A percentile compares a stretch with the other conserved stretches of the same genome.
Evolutionary conservation across 2,329 filamentous ascomycete genomes (phyloP).

Genomic region (Nigrospora oryzae): DNA sequence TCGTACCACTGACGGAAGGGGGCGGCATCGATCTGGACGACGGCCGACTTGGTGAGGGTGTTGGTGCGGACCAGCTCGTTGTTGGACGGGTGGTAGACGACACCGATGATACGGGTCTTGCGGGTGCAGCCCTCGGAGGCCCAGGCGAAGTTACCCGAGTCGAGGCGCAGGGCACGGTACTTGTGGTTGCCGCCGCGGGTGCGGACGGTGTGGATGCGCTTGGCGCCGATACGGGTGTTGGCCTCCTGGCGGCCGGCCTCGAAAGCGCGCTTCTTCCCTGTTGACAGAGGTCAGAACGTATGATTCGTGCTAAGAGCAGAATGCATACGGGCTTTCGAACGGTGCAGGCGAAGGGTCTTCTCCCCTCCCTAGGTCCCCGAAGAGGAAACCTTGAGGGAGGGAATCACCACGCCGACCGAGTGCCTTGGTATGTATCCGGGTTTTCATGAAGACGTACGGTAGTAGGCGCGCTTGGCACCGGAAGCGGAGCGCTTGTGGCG

Average conservation of each 20-base stretch:
- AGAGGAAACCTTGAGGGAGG: neutral
- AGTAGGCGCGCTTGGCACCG: slow-evolving; percentile 94
- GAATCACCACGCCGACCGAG: neutral
- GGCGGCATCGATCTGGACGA: slow-evolving; percentile 97
- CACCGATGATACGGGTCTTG: slow-evolving; percentile 98
- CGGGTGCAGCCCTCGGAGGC: slow-evolving; percentile 94
- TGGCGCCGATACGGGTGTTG: slow-evolving; percentile 97
- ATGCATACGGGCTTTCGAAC: slow-evolving; percentile 60
- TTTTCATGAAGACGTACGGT: slow-evolving; percentile 51
- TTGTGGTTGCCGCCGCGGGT: slow-evolving; percentile 99
- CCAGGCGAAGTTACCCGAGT: slow-evolving; percentile 99
- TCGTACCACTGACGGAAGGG: slow-evolving; percentile 99
- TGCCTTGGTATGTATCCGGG: slow-evolving; percentile 1
- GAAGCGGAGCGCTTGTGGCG: slow-evolving; percentile 99
- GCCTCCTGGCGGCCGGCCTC: slow-evolving; percentile 98
- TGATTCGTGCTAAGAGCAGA: slow-evolving; percentile 30
- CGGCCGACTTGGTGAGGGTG: slow-evolving; percentile 97
- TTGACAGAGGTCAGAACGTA: slow-evolving; percentile 69
- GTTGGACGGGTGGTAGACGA: slow-evolving; percentile 99
- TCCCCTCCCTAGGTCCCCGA: neutral
- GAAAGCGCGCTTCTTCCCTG: slow-evolving; percentile 96
- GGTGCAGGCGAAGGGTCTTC: slow-evolving; percentile 1
- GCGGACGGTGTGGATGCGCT: slow-evolving; percentile 94
- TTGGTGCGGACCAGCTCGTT: slow-evolving; percentile 99
- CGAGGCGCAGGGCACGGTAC: slow-evolving; percentile 97